A percentile compares a stretch with the other conserved stretches of the same genome.
Conservation (phyloP, 2,329 filamentous ascomycete species). For the Alternaria viburni region DNA sequence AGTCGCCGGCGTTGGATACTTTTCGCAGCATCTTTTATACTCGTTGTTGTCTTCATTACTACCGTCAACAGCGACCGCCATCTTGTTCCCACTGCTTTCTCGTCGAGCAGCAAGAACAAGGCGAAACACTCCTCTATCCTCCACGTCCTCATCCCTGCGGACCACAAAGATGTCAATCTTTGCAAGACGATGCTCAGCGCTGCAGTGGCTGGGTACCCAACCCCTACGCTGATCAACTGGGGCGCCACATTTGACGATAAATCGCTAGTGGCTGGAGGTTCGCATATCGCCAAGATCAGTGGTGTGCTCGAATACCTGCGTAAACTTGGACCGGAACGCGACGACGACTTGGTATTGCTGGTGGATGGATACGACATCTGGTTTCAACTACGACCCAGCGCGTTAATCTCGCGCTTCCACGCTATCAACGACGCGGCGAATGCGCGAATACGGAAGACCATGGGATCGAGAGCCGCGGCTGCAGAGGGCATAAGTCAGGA, state of each 20-base stretch:
- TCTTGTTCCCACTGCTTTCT: background rate
- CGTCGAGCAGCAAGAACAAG: background rate
- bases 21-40: background rate
- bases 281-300: conserved; percentile 1
- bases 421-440: background rate
- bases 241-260: background rate
- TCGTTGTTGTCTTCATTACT: background rate
- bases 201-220: background rate
- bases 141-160: background rate
- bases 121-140: background rate
- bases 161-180: conserved; percentile 1
- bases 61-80: background rate
- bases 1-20: background rate
- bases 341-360: background rate
- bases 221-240: conserved; percentile 4
- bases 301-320: background rate
- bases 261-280: background rate
- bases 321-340: background rate
- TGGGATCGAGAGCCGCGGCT: background rate
- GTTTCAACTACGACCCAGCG: conserved; percentile 1
- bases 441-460: background rate
- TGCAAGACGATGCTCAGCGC: conserved; percentile 2
- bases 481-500: background rate
- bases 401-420: background rate
- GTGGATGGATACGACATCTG: conserved; percentile 5